Evolutionary conservation across 345 rosid species (phyloP).

Genomic region (Mallotus nudiflorus): DNA sequence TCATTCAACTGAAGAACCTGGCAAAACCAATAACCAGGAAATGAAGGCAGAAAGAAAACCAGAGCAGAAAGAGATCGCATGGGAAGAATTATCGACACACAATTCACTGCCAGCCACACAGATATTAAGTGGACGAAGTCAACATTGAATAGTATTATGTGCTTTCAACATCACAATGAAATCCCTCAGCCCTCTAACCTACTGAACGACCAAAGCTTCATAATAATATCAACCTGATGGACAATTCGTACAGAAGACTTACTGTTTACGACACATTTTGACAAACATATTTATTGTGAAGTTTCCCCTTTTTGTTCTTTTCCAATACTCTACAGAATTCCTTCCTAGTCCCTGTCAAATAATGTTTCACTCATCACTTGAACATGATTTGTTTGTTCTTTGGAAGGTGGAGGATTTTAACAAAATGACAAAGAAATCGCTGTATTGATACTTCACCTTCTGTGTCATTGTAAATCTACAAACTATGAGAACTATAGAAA

Average conservation of each 20-base stretch:
- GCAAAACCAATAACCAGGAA: too few species aligned
- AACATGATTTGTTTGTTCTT: too few species aligned
- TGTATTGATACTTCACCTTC: background rate
- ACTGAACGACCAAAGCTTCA: background rate
- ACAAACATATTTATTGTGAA: background rate
- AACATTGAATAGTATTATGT: background rate
- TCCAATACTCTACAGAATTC: background rate
- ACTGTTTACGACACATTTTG: background rate
- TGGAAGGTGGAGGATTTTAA: background rate
- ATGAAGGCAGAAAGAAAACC: too few species aligned
- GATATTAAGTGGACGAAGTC: conserved; percentile 10
- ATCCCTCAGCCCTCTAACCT: background rate
- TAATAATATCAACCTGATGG: background rate
- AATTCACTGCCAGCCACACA: conserved; percentile 16
- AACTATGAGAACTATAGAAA: background rate
- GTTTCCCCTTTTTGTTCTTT: background rate
- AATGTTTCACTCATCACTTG: background rate
- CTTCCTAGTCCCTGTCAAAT: background rate
- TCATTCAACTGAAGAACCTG: too few species aligned
- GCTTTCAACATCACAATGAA: background rate
- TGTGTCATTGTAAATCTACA: background rate
- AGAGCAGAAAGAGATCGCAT: conserved; percentile 15
- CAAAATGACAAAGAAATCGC: background rate
- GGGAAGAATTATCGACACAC: conserved; percentile 11
- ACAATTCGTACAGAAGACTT: too few species aligned